Conservation (phyloP, 257 asterid genomes). For the Ligustrum vulgare region DNA sequence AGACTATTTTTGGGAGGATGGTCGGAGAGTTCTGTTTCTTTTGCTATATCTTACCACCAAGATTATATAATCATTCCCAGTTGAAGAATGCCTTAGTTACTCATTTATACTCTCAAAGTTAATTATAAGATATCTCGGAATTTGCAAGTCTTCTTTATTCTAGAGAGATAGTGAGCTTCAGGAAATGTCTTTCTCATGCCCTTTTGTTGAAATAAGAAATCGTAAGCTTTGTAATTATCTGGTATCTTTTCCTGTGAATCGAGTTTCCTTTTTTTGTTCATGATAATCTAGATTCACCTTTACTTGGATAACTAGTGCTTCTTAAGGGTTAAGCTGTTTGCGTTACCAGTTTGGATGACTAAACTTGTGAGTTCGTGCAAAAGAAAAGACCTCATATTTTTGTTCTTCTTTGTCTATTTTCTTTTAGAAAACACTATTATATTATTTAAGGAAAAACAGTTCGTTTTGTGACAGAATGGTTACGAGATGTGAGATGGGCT, state of each 20-base stretch:
- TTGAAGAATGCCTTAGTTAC: not conserved
- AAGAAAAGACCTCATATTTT: not conserved
- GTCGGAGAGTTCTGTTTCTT: not conserved
- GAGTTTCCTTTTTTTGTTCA: not conserved
- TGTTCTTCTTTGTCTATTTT: not conserved
- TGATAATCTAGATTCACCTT: not conserved
- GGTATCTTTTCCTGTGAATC: not conserved
- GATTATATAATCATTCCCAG: not conserved
- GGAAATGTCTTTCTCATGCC: not conserved
- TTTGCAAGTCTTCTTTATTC: not conserved
- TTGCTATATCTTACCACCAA: not conserved
- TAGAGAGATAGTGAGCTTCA: not conserved
- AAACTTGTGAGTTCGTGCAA: not conserved
- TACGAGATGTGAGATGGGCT: not conserved
- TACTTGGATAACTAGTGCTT: not conserved
- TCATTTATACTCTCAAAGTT: not conserved
- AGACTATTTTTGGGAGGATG: not conserved
- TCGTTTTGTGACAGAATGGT: not conserved
- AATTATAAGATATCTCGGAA: not conserved
- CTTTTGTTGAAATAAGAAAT: not conserved
- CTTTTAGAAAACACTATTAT: not conserved
- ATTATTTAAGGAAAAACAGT: not conserved
- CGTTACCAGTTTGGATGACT: not conserved
- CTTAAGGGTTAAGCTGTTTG: not conserved
- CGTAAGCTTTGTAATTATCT: not conserved